These are phyloP conservation scores for Aspergillus sp. DNA, from an alignment of 2,329 filamentous ascomycete species.

Conservation along the genomic window DNA sequence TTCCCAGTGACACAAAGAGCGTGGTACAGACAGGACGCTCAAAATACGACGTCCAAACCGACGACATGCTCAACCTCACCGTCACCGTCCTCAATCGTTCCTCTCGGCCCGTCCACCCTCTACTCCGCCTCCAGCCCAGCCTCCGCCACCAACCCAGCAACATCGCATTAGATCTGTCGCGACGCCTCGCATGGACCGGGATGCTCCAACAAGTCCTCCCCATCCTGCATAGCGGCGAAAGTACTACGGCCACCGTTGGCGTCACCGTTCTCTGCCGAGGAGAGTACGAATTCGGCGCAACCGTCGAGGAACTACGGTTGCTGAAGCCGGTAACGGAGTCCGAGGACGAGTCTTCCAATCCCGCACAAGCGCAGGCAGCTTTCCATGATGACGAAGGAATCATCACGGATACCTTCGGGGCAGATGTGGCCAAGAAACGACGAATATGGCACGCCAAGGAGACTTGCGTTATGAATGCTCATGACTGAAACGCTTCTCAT, in stretches of 20 bases:
- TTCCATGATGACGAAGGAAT: slow-evolving; percentile 29
- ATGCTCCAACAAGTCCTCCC: slow-evolving; percentile 75
- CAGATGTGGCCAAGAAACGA: slow-evolving; percentile 41
- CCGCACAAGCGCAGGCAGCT: slow-evolving; percentile 5
- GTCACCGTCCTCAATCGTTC: slow-evolving; percentile 77
- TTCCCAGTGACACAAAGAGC: slow-evolving; percentile 22
- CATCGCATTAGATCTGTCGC: slow-evolving; percentile 76
- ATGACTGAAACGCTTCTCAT: slow-evolving; percentile 24
- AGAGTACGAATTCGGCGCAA: slow-evolving; percentile 78
- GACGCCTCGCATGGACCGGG: slow-evolving; percentile 82
- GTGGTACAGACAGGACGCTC: slow-evolving; percentile 46
- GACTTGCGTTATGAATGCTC: slow-evolving; percentile 46
- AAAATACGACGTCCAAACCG: slow-evolving; percentile 53
- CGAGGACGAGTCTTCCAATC: slow-evolving; percentile 13
- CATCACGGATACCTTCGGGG: slow-evolving; percentile 42
- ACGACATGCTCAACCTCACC: slow-evolving; percentile 69
- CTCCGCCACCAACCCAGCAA: slow-evolving; percentile 71
- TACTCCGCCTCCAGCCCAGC: slow-evolving; percentile 75
- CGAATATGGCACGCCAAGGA: slow-evolving; percentile 50
- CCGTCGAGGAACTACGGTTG: slow-evolving; percentile 75
- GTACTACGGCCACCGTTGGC: slow-evolving; percentile 65
- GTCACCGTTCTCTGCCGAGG: slow-evolving; percentile 76
- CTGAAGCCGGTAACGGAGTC: slow-evolving; percentile 27
- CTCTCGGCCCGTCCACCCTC: slow-evolving; percentile 64
- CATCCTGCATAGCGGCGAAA: slow-evolving; percentile 59